A percentile compares a stretch with the other conserved stretches of the same genome.
Conservation (phyloP, 31 red algal genomes). For the Odonthalia washingtoniensis region DNA sequence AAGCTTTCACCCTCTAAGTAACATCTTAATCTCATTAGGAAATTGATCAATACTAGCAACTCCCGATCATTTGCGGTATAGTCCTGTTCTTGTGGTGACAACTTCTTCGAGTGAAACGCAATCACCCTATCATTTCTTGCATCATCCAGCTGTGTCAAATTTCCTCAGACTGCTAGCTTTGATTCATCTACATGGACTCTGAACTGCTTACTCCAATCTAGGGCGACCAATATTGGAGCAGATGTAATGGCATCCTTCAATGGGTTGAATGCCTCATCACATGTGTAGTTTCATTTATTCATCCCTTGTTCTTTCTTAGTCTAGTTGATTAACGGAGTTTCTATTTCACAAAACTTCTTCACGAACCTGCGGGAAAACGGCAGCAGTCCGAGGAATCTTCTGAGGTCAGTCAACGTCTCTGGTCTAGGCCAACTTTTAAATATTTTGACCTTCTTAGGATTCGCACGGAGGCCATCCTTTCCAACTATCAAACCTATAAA, state of each 20-base stretch:
- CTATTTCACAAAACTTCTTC: neutral
- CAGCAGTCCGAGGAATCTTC: constrained; percentile 28
- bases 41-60: neutral
- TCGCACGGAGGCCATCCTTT: neutral
- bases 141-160: neutral
- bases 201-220: constrained; percentile 6
- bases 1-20: neutral
- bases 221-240: neutral
- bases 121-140: neutral
- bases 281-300: neutral
- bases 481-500: constrained; percentile 20
- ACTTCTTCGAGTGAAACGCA: neutral
- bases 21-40: neutral
- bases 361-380: constrained; percentile 33
- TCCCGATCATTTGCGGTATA: neutral
- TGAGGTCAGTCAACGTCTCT: neutral
- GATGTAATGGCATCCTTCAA: neutral
- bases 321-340: constrained; percentile 10
- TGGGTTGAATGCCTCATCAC: neutral
- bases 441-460: neutral
- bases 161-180: neutral
- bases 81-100: neutral
- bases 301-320: constrained; percentile 3
- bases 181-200: neutral
- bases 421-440: constrained; percentile 2